These are phyloP conservation scores for Backusella morwellensis DNA, from an alignment of 192 early-diverging fungal genomes.

Conservation along the genomic window DNA sequence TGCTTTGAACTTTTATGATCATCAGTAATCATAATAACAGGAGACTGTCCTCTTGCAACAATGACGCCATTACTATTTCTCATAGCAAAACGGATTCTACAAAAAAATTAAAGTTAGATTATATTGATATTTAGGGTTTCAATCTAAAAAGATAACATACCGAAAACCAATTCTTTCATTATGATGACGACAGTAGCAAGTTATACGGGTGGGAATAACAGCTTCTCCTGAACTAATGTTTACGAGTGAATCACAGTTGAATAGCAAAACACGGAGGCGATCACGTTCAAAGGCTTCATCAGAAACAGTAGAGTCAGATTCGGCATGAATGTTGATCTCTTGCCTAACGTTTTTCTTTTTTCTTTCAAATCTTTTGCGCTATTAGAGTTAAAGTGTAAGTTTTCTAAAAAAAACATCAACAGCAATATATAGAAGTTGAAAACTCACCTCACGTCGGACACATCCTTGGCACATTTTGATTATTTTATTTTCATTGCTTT, in stretches of 20 bases:
- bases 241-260: slow-evolving; percentile 82
- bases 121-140: background rate
- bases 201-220: slow-evolving; percentile 89
- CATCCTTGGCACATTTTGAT: slow-evolving; percentile 74
- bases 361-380: slow-evolving; percentile 60
- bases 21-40: slow-evolving; percentile 95
- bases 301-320: slow-evolving; percentile 24
- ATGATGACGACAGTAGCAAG: slow-evolving; percentile 96
- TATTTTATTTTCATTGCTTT: slow-evolving; percentile 81
- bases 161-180: slow-evolving; percentile 86
- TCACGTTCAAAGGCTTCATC: slow-evolving; percentile 68
- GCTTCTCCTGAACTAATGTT: slow-evolving; percentile 88
- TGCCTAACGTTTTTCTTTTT: slow-evolving; percentile 43
- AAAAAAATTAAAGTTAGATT: background rate
- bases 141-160: background rate
- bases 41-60: slow-evolving; percentile 80
- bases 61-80: slow-evolving; percentile 60
- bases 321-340: slow-evolving; percentile 24
- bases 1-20: slow-evolving; percentile 87
- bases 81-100: slow-evolving; percentile 72
- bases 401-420: background rate
- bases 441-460: slow-evolving; percentile 67
- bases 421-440: background rate
- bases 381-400: background rate
- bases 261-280: slow-evolving; percentile 77